Evolutionary conservation across 2,329 filamentous ascomycete genomes (phyloP).

Genomic region (Ophiostoma sp.): DNA sequence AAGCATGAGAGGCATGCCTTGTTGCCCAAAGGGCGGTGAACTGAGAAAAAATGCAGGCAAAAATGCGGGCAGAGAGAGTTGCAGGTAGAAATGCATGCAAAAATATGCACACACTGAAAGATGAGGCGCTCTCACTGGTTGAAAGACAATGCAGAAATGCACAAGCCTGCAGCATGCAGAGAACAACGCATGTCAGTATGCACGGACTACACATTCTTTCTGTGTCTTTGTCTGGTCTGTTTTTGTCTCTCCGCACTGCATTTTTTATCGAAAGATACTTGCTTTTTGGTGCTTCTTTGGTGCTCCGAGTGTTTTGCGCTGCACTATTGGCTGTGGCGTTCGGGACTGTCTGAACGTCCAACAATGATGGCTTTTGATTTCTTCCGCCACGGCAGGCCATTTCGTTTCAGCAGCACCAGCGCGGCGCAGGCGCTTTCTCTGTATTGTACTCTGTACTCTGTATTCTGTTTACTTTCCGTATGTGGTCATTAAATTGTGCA

Average conservation of each 20-base stretch:
- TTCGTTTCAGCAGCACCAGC: conserved; percentile 19
- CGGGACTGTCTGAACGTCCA: not conserved
- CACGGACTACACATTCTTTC: not conserved
- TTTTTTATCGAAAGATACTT: conserved; percentile 19
- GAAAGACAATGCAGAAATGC: not conserved
- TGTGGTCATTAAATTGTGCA: not conserved
- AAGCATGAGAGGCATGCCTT: not conserved
- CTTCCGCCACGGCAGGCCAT: conserved; percentile 2
- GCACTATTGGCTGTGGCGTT: conserved; percentile 13
- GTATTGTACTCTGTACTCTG: not conserved
- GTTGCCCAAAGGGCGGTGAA: conserved; percentile 16
- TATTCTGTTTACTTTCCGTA: not conserved
- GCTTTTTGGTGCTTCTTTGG: not conserved
- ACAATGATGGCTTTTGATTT: not conserved
- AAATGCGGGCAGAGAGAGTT: not conserved
- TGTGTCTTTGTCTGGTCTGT: not conserved
- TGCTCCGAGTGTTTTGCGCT: not conserved
- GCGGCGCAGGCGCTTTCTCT: not conserved
- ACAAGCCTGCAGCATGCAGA: conserved; percentile 9
- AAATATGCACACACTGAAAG: not conserved
- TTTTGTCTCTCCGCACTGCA: not conserved
- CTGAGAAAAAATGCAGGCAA: not conserved
- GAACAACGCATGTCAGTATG: not conserved
- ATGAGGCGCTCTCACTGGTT: not conserved
- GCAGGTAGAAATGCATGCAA: not conserved